These are phyloP conservation scores for Cytospora piceae DNA, from an alignment of 2,329 filamentous ascomycete genomes.

Conservation along the genomic window DNA sequence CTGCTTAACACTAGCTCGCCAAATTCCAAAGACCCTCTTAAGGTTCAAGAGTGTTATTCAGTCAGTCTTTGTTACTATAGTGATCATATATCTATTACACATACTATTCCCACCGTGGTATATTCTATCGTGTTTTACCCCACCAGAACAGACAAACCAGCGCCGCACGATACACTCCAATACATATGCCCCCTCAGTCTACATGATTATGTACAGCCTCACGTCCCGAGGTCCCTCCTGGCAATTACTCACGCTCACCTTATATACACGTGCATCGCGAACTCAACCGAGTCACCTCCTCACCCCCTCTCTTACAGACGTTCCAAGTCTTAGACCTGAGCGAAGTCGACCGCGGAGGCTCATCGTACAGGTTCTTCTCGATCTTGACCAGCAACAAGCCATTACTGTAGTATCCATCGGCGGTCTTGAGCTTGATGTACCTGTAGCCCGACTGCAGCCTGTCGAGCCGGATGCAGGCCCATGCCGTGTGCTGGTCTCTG, in stretches of 20 bases:
- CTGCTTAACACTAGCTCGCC: too few species aligned
- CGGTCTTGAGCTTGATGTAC: constrained; percentile 54
- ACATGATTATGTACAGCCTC: neutral
- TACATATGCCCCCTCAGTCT: neutral
- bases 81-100: neutral
- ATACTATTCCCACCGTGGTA: neutral
- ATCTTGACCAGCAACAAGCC: constrained; percentile 58
- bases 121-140: neutral
- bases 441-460: constrained; percentile 59
- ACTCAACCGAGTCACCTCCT: constrained; percentile 21
- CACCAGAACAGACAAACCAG: too few species aligned
- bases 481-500: constrained; percentile 49
- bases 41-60: too few species aligned
- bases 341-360: constrained; percentile 6
- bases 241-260: neutral
- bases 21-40: neutral
- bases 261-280: constrained; percentile 21
- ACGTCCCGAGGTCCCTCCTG: neutral
- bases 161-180: neutral
- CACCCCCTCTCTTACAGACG: constrained; percentile 15
- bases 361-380: constrained; percentile 45
- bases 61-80: neutral
- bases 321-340: constrained; percentile 27
- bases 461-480: constrained; percentile 64
- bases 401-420: constrained; percentile 46